phyloP scores from a whole-genome alignment of 1,139 yeast genomes.

The Geotrichum restrictum region DNA sequence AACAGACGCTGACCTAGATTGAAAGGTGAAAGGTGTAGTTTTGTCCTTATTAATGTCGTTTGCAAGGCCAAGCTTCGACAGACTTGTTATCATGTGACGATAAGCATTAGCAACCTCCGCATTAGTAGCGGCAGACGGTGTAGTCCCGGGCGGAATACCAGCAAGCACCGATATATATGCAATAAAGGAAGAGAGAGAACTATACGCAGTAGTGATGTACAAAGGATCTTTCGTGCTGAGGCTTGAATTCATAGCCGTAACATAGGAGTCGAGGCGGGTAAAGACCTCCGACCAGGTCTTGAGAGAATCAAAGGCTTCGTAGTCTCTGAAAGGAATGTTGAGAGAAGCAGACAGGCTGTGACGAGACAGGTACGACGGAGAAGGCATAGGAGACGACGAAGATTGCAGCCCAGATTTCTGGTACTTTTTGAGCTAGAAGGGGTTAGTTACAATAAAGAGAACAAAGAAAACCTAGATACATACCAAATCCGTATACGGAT shows the following conservation, averaged over 20 bases:
- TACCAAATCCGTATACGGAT: slow-evolving; percentile 27
- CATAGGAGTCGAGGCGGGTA: slow-evolving; percentile 18
- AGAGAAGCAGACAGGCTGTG: slow-evolving; percentile 19
- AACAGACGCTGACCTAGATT: slow-evolving; percentile 18
- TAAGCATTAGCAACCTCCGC: slow-evolving; percentile 29
- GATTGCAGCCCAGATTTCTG: slow-evolving; percentile 17
- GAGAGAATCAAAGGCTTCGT: slow-evolving; percentile 15
- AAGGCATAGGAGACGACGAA: neutral
- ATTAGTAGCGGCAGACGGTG: slow-evolving; percentile 28
- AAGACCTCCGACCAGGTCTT: slow-evolving; percentile 25
- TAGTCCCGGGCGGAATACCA: slow-evolving; percentile 34
- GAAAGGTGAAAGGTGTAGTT: slow-evolving; percentile 1
- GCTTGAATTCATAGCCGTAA: slow-evolving; percentile 20
- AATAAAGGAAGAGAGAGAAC: slow-evolving; percentile 27
- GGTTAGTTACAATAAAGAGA: slow-evolving; percentile 8
- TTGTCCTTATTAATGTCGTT: slow-evolving; percentile 24
- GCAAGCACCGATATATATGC: slow-evolving; percentile 30
- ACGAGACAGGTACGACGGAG: neutral
- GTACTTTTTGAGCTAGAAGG: slow-evolving; percentile 15
- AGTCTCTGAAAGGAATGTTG: slow-evolving; percentile 18
- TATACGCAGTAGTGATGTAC: slow-evolving; percentile 23
- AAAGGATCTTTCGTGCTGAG: slow-evolving; percentile 22
- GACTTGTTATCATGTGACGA: slow-evolving; percentile 29
- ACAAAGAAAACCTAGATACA: slow-evolving; percentile 9
- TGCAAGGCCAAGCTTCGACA: slow-evolving; percentile 28